A percentile compares a stretch with the other conserved stretches of the same genome.
phyloP scores from a whole-genome alignment of 2,329 filamentous ascomycete genomes.

The Fusarium euwallaceae region DNA sequence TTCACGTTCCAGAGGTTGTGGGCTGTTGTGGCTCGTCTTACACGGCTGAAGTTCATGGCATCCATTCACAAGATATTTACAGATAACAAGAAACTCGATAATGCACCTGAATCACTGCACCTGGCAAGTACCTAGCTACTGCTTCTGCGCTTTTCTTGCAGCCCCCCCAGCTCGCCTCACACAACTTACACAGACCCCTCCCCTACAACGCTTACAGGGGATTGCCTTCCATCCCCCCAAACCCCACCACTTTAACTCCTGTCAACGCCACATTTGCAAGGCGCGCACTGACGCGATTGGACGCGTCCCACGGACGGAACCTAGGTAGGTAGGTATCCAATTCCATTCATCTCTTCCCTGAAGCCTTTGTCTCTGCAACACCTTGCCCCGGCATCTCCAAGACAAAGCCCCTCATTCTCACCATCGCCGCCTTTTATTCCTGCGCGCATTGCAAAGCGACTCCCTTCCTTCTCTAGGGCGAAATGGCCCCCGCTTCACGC shows the following conservation, averaged over 20 bases:
- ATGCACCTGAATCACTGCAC: neutral
- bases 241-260: constrained; percentile 45
- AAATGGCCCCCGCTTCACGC: constrained; percentile 51
- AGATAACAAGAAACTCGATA: neutral
- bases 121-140: neutral
- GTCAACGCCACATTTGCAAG: constrained; percentile 32
- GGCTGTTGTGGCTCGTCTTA: neutral
- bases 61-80: neutral
- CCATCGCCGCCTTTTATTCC: neutral
- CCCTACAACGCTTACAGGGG: neutral
- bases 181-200: neutral
- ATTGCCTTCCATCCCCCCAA: neutral
- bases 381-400: neutral
- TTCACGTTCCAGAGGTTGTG: neutral
- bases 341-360: neutral
- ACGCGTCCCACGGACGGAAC: constrained; percentile 32
- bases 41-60: neutral
- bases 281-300: constrained; percentile 40
- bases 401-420: neutral
- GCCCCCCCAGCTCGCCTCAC: neutral
- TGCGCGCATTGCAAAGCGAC: neutral
- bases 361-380: constrained; percentile 4
- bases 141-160: neutral
- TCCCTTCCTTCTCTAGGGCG: constrained; percentile 5
- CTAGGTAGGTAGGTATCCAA: neutral